A percentile compares a stretch with the other conserved stretches of the same genome.
phyloP scores from a whole-genome alignment of 768 basidiomycete species.

The Gymnopilus junonius region DNA sequence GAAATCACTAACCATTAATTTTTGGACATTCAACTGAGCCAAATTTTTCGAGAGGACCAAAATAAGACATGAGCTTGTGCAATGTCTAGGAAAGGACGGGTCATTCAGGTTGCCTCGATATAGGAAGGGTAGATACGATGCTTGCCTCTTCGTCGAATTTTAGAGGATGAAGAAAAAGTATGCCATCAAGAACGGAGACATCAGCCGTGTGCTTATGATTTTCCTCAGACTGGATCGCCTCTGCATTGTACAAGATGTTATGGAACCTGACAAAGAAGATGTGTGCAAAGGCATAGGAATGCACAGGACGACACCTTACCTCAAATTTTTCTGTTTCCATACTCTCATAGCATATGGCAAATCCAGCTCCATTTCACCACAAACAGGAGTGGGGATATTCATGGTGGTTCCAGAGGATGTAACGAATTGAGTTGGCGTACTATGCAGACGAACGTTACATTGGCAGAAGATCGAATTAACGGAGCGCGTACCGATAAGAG shows the following conservation, averaged over 20 bases:
- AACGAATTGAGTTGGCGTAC: slow-evolving; percentile 43
- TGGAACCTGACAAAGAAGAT: slow-evolving; percentile 33
- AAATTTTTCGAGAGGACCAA: slow-evolving; percentile 70
- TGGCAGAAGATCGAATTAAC: not conserved
- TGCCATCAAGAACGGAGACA: slow-evolving; percentile 24
- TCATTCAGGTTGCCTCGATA: not conserved
- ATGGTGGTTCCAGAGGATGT: slow-evolving; percentile 22
- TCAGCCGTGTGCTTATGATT: slow-evolving; percentile 25
- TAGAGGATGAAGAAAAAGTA: slow-evolving; percentile 59
- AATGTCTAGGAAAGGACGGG: slow-evolving; percentile 45
- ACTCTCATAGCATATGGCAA: slow-evolving; percentile 67
- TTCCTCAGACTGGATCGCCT: slow-evolving; percentile 52
- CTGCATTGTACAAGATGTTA: slow-evolving; percentile 57
- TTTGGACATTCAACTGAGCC: slow-evolving; percentile 28
- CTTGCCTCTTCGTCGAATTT: slow-evolving; percentile 62
- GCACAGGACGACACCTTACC: slow-evolving; percentile 37
- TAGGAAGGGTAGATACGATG: not conserved
- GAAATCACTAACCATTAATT: not conserved
- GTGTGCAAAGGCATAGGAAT: not conserved
- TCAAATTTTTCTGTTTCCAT: slow-evolving; percentile 54
- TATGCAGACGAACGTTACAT: slow-evolving; percentile 17
- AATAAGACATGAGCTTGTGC: slow-evolving; percentile 54
- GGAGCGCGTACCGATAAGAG: slow-evolving; percentile 56
- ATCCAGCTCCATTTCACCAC: slow-evolving; percentile 44
- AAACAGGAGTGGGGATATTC: slow-evolving; percentile 18